Evolutionary conservation across 2,329 filamentous ascomycete genomes (phyloP), one percentile per base, ranked within the genome.

Genomic region (Verticillium zaregamsianum): DNA sequence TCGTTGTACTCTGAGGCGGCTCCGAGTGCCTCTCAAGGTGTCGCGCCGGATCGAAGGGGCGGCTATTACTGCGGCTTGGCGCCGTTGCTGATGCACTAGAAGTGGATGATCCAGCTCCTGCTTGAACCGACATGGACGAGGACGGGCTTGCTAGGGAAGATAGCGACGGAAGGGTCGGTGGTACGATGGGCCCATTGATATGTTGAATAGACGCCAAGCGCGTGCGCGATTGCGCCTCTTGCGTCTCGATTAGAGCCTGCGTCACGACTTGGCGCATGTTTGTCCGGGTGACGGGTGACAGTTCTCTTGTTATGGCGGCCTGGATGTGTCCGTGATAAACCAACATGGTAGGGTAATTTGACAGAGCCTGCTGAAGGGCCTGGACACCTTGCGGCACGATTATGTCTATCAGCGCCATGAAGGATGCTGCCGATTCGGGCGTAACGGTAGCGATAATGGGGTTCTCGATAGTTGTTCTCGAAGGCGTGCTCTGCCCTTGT

Each of bases 351-450:
- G 83, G 83, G 62, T 84, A 80, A 3, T 71, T 77, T 0, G 72
- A 65, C 32, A 87, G 69, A 1, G 79, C 77, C 49, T 79, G 76
- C 33, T 79, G 74, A 9, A 87, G 72, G 5, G 79, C 77, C 3
- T 69, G 70, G 0, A 77, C 77, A 0, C 86, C 86, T 59, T 80
- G 77, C 0, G 81, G 77, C 0, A 88, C 77, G 15, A 80, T 73
- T 6, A 76, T 72, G 61, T 88, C 83, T 59, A 89, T 85, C 62
- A 86, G 71, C 11, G 77, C 74, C 39, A 74, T 79, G 59, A 83
- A 82, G 3, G 79, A 78, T n/a, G 72, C 69, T 11, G 76, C 71
- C 7, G 77, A 72, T 58, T 65, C 55, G 0, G 73, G 69, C 1
- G 71, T 69, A n/a, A 73, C 65, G 12, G 70, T 71, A 9, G 74